Base-by-base conservation (phyloP, 306 rosid genomes). In the Parietaria judaica region DNA sequence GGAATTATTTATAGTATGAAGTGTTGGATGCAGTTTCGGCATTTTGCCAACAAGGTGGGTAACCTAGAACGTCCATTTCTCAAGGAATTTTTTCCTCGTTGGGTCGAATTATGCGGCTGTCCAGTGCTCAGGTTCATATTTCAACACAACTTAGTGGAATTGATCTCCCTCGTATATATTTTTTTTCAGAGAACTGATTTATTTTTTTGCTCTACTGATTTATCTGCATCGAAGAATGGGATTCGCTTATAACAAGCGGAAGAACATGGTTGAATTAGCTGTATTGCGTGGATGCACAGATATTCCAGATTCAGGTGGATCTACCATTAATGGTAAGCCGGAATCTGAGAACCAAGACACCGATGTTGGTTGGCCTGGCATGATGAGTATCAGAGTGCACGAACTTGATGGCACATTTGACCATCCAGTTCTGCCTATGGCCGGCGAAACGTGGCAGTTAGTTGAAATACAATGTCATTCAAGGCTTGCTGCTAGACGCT, bases 41-140 rank as follows among this genome's bases (percentile, higher is more conserved):
- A 88, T 71, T 86, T 88, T 74, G 95, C 99, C 55, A 92, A 92
- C 70, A 92, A 92, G 74, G 83, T 92, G 72, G 99, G 96, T 60
- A 92, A 92, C 80, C 90, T 92, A 53, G 99, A 92, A 79, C 99
- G 99, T 34, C 96, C 99, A 44, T 92, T 92, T 82, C 96, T 92
- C 62, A 92, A 92, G 75, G 99, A 92, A 54, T 92, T 88, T 80
- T 84, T 92, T 64, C 99, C 99, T 66, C 88, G 96, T 58, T 92
- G 96, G 96, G 95, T 92, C 23, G 85, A 89, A 73, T 79, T 84
- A 52, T 86, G 95, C 76, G 99, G 99, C 55, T 88, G 96, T 61
- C 99, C 99, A 23, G 64, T 77, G 69, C 84, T 92, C 70, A 88
- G 96, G 99, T 92, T 66, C 50, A 58, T 56, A 70, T 60, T 2